Conservation (phyloP, 2,329 filamentous ascomycete species). For the Dothidotthia symphoricarpi region DNA sequence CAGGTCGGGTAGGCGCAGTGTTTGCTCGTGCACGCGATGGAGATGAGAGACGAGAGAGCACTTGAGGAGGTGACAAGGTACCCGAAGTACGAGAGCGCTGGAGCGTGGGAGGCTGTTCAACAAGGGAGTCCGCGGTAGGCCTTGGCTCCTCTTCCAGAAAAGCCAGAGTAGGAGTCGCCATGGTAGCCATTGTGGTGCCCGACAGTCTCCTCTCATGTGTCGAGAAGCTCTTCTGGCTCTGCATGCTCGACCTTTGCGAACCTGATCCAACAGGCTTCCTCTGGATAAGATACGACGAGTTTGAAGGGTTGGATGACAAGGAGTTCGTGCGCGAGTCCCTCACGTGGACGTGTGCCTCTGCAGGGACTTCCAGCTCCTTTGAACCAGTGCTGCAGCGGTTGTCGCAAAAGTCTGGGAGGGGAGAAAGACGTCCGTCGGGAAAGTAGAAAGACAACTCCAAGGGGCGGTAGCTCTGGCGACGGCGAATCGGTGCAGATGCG, state of each 20-base stretch:
- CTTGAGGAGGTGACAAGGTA: constrained; percentile 21
- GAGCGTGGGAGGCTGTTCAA: constrained; percentile 20
- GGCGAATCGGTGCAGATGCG: constrained; percentile 29
- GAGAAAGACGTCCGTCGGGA: constrained; percentile 36
- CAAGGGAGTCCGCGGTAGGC: constrained; percentile 16
- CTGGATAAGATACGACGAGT: constrained; percentile 29
- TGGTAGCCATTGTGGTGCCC: constrained; percentile 22
- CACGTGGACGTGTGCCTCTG: constrained; percentile 34
- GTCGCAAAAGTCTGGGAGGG: constrained; percentile 41
- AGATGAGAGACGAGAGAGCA: constrained; percentile 33
- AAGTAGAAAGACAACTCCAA: constrained; percentile 44
- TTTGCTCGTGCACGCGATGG: constrained; percentile 38
- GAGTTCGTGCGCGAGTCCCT: constrained; percentile 31
- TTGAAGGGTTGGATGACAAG: constrained; percentile 26
- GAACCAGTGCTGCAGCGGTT: constrained; percentile 23
- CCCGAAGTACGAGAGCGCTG: constrained; percentile 30
- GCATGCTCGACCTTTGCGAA: constrained; percentile 31
- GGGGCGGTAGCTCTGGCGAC: constrained; percentile 39
- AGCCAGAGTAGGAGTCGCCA: constrained; percentile 26
- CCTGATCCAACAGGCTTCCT: constrained; percentile 35
- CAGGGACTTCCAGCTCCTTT: constrained; percentile 32
- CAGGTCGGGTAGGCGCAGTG: constrained; percentile 37
- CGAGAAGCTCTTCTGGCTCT: constrained; percentile 23
- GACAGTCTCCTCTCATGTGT: constrained; percentile 23
- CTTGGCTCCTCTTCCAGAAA: constrained; percentile 27